Evolutionary conservation across 1,284 basidiomycete genomes (phyloP), one percentile per base, ranked within the genome.

Genomic region (Leccinum ponderosum): DNA sequence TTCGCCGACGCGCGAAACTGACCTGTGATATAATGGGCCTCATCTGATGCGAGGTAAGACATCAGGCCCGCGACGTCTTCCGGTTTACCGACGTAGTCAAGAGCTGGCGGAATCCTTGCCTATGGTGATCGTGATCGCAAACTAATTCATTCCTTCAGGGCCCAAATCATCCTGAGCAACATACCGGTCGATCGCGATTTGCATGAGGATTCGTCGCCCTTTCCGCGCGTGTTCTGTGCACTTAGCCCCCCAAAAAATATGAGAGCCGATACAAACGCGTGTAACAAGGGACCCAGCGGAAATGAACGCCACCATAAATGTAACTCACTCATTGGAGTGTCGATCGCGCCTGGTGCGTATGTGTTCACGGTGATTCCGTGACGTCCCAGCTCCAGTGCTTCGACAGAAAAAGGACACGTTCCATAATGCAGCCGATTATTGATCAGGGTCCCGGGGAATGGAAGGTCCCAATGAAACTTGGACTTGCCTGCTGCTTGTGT

Each of bases 311-410:
- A 44, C 42, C 15, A 44, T 17, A 42, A 39, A 39, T n/a, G 42
- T 44, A 17, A 56, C 63, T 11, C 29, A 58, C 60, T 33, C 64
- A 62, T 58, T 33, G 61, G 53, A 22, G 60, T 65, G 9, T 59
- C 52, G 22, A 57, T 59, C 11, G 54, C 60, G 4, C 64, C 64
- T 8, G 64, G 64, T 15, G 54, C 57, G 17, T 65, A 63, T 22
- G 56, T 47, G 42, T 67, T 65, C 17, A 57, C 57, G 15, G 66
- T 59, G 53, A 57, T 65, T 22, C 52, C 44, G 17, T 67, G 57
- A 51, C 58, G 56, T 7, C 71, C 73, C 7, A 75, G 58, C 53
- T 78, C 77, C 22, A 64, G 44, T 12, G 73, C 74, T 64, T 48
- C 9, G 42, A 42, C n/a, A 42, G 37, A 39, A n/a, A 44, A 37